Base-by-base conservation (phyloP, 2,329 filamentous ascomycete species). In the Pseudofabraea citricarpa region DNA sequence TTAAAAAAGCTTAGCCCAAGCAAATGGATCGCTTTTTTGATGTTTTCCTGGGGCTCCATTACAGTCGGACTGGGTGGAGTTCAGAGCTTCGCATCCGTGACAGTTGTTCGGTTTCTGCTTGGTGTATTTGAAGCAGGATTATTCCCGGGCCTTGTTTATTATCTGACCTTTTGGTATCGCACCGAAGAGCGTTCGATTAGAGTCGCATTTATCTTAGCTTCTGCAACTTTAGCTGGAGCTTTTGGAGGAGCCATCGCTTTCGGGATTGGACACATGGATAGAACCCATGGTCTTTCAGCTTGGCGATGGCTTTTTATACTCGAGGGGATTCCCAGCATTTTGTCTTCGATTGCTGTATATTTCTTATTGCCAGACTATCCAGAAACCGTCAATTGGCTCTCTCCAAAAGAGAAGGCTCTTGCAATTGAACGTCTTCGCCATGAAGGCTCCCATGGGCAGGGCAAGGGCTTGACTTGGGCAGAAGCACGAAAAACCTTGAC, bases 91-190 rank as follows among this genome's bases (percentile, higher is more conserved):
- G 64, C 64, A 7, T 61, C 64, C 26, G 64, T 74, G 0, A 65
- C 68, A 3, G 71, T 64, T 2, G 60, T 71, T 5, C 66, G 72
- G 1, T 73, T 73, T 38, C 50, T 75, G 8, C 60, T 75, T 0
- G 73, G 72, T 4, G 65, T 70, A n/a, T 67, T 71, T 47, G 73
- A 75, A 54, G 69, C 68, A 6, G 70, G 70, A n/a, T 37, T 58
- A 0, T 59, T 73, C 18, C 71, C 71, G 32, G 58, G 58, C 6
- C 33, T 61, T 7, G 57, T 60, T 3, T 61, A 61, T 37, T 59
- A 60, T 35, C 43, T 61, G 7, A 60, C 57, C 2, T 61, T 61
- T 41, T 61, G 57, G 57, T 61, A 61, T 33, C 49, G 52, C 6
- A 55, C 49, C 1, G 50, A 56, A 12, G 57, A 61, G 31, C 49